phyloP scores from a whole-genome alignment of 371 early-diverging fungal genomes.

The Mucor sp. region DNA sequence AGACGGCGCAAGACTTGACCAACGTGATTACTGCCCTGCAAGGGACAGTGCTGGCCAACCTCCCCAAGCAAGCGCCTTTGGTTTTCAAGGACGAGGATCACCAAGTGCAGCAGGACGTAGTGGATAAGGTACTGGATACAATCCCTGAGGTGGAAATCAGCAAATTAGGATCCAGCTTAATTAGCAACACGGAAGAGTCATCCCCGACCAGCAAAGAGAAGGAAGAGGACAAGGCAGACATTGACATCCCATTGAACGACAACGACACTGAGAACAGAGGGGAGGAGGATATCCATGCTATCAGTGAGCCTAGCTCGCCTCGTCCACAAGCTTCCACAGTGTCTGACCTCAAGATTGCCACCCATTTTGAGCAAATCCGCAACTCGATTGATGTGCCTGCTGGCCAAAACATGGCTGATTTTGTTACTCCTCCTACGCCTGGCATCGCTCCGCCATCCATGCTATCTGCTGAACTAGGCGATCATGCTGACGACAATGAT shows the following conservation, averaged over 20 bases:
- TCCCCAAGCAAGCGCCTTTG: not conserved
- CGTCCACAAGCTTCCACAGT: constrained; percentile 10
- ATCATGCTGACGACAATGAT: constrained; percentile 6
- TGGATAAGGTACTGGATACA: not conserved
- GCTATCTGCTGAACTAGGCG: not conserved
- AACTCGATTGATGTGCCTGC: constrained; percentile 32
- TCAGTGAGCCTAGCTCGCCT: constrained; percentile 28
- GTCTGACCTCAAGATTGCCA: constrained; percentile 7
- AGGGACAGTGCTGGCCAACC: constrained; percentile 3
- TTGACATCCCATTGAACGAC: not conserved
- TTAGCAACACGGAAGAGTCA: constrained; percentile 3
- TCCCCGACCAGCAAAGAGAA: not conserved
- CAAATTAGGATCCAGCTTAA: constrained; percentile 15
- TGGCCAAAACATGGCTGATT: constrained; percentile 51
- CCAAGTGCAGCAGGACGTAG: not conserved
- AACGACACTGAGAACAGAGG: not conserved
- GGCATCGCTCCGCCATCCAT: constrained; percentile 27
- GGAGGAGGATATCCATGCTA: constrained; percentile 4
- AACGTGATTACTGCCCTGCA: constrained; percentile 13
- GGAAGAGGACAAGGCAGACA: constrained; percentile 5
- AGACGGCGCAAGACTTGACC: constrained; percentile 10
- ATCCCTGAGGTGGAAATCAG: constrained; percentile 3
- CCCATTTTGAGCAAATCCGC: constrained; percentile 20
- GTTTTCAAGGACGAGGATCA: not conserved
- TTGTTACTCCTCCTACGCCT: constrained; percentile 46